Evolutionary conservation across 495 filamentous ascomycete species (phyloP), one percentile per base, ranked within the genome.

Genomic region (Aspergillus egyptiacus): DNA sequence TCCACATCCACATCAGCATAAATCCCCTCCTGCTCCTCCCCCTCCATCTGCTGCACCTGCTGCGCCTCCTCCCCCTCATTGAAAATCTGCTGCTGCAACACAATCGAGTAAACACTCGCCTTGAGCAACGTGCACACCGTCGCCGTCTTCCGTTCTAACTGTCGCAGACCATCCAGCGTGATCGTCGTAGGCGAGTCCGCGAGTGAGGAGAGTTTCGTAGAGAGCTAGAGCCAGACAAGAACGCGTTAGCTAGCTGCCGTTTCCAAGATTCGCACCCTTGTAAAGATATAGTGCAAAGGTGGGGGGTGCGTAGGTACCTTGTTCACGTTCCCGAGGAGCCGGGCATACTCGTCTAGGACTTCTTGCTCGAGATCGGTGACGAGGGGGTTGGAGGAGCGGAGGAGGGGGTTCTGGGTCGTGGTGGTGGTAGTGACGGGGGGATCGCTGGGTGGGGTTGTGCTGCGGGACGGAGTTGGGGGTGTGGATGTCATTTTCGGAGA

Each of bases 31-130:
- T 67, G 43, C 5, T 56, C 55, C 30, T 58, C 54, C n/a, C 56
- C 39, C 34, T 52, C 33, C 35, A 62, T 51, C 32, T 60, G 50
- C 43, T 65, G 48, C 32, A 69, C 58, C 31, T 70, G 62, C 44
- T 63, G 59, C 46, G 64, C 64, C 48, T 68, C 67, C 51, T 67
- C 71, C 45, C 66, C 74, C 55, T 80, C 74, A 61, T 83, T 81
- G 48, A 83, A 81, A 48, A 94, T 93, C 79, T 96, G 86, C 74
- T 96, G 89, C 76, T 97, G 89, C 72, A 98, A 65, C 56, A 98
- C 90, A 73, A 98, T 96, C 63, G 86, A 93, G 66, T 97, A 97
- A 40, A 97, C 93, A 67, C 91, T 96, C 25, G 93, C 91, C 73
- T 98, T 97, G 61, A 98, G 75, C 62, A 96, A 62, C 50, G 93